Percentiles rank a stretch among this genome's conserved stretches.
phyloP scores from a whole-genome alignment of 139 green algal species.

The Chlorella ohadii region DNA sequence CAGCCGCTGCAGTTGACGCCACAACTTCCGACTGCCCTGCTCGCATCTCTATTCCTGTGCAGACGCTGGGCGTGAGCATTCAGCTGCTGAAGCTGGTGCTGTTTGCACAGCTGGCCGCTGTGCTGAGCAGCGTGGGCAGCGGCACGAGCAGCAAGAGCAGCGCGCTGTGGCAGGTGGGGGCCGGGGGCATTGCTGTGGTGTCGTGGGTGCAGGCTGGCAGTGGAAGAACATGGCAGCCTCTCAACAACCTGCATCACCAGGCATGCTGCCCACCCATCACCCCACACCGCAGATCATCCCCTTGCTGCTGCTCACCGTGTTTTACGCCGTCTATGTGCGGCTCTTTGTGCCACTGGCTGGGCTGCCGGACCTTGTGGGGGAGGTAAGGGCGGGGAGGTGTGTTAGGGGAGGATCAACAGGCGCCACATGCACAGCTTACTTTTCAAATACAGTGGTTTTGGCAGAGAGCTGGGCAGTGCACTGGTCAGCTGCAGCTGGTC shows the following conservation, averaged over 20 bases:
- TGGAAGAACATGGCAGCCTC: too few relatives aligned
- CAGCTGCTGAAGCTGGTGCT: conserved; percentile 26
- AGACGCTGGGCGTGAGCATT: conserved; percentile 18
- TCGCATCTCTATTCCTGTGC: not conserved
- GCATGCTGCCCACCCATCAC: too few relatives aligned
- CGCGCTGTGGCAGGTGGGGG: conserved; percentile 16
- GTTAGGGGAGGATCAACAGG: too few relatives aligned
- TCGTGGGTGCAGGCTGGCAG: too few relatives aligned
- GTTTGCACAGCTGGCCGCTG: conserved; percentile 19
- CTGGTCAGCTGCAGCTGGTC: too few relatives aligned
- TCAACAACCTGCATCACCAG: too few relatives aligned
- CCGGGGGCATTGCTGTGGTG: too few relatives aligned
- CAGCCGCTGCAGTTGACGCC: too few relatives aligned
- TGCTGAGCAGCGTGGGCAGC: not conserved
- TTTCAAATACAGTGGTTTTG: too few relatives aligned
- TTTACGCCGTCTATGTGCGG: conserved; percentile 9
- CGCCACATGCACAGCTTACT: not conserved
- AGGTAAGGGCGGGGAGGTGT: conserved; percentile 13
- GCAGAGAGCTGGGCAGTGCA: too few relatives aligned
- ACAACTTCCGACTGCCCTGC: too few relatives aligned
- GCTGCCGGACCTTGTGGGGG: not conserved
- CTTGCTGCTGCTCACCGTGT: conserved; percentile 12
- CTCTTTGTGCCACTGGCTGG: conserved; percentile 8
- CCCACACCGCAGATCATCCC: not conserved
- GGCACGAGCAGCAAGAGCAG: not conserved